A percentile compares a stretch with the other conserved stretches of the same genome.
These are phyloP conservation scores for Arabidopsis lyrata DNA, from an alignment of 441 rosid species.

Conservation along the genomic window DNA sequence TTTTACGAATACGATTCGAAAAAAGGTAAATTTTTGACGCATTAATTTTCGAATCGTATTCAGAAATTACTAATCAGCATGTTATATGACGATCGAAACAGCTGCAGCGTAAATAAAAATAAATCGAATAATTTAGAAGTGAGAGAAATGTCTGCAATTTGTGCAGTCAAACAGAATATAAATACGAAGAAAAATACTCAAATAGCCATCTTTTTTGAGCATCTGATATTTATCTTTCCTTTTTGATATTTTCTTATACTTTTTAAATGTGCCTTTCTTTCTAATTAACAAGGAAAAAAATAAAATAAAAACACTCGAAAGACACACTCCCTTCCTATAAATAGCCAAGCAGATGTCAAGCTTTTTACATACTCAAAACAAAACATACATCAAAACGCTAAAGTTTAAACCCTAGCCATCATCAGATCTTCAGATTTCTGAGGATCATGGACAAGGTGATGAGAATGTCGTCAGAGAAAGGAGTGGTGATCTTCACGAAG, in stretches of 20 bases:
- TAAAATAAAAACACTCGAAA: background rate
- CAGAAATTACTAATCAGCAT: slow-evolving; percentile 1
- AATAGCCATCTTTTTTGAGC: slow-evolving; percentile 17
- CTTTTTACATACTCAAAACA: slow-evolving; percentile 21
- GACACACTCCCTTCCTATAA: slow-evolving; percentile 31
- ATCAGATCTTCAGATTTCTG: background rate
- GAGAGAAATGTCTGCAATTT: slow-evolving; percentile 21
- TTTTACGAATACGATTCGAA: too few species aligned
- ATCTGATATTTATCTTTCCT: slow-evolving; percentile 27
- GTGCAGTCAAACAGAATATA: slow-evolving; percentile 34
- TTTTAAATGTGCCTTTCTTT: background rate
- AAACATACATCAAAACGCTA: slow-evolving; percentile 7
- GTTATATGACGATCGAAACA: slow-evolving; percentile 16
- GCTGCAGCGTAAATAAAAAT: background rate
- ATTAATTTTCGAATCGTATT: slow-evolving; percentile 28
- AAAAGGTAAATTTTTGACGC: too few species aligned
- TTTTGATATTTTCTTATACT: slow-evolving; percentile 1
- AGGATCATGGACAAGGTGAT: slow-evolving; percentile 73
- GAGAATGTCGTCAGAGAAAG: slow-evolving; percentile 75
- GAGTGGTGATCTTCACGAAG: slow-evolving; percentile 89
- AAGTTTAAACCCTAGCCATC: slow-evolving; percentile 4
- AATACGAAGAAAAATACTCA: slow-evolving; percentile 17
- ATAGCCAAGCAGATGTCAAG: slow-evolving; percentile 19
- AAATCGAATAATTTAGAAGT: background rate
- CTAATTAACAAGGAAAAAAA: background rate